A percentile compares a stretch with the other conserved stretches of the same genome.
These are phyloP conservation scores for Ogataea kodamae DNA, from an alignment of 805 yeast genomes.

Conservation along the genomic window DNA sequence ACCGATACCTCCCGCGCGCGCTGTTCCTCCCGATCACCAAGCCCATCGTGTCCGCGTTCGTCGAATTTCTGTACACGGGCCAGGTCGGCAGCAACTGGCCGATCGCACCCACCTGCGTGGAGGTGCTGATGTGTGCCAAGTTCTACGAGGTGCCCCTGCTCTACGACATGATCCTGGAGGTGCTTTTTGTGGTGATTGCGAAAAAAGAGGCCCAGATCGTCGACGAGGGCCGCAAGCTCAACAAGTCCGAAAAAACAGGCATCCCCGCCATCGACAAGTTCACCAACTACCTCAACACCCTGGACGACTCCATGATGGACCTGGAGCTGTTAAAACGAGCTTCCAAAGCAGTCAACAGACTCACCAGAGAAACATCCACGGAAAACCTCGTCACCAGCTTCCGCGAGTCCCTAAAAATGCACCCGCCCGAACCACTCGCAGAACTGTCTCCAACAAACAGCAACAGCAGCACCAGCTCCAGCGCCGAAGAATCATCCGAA, in stretches of 20 bases:
- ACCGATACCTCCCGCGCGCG: slow-evolving; percentile 62
- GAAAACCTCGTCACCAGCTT: slow-evolving; percentile 10
- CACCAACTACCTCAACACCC: slow-evolving; percentile 52
- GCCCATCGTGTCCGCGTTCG: slow-evolving; percentile 56
- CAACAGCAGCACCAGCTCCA: too few species aligned
- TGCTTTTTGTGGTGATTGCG: slow-evolving; percentile 65
- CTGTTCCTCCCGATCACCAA: slow-evolving; percentile 67
- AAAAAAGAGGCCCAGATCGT: slow-evolving; percentile 56
- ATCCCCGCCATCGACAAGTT: slow-evolving; percentile 41
- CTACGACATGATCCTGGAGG: slow-evolving; percentile 66
- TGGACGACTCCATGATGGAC: slow-evolving; percentile 67
- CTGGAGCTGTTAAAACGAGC: slow-evolving; percentile 49
- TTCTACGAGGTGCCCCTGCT: slow-evolving; percentile 66
- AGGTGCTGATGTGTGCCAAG: slow-evolving; percentile 58
- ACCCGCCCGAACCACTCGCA: slow-evolving; percentile 1
- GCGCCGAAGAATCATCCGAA: slow-evolving; percentile 15
- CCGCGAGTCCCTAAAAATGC: slow-evolving; percentile 3
- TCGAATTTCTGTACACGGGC: slow-evolving; percentile 75
- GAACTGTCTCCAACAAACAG: slow-evolving; percentile 1
- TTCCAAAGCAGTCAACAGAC: slow-evolving; percentile 33
- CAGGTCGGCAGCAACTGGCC: slow-evolving; percentile 75
- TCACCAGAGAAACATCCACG: too few species aligned
- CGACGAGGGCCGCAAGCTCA: slow-evolving; percentile 35
- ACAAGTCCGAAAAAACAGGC: slow-evolving; percentile 16
- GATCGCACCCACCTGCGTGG: slow-evolving; percentile 65